A percentile compares a stretch with the other conserved stretches of the same genome.
Evolutionary conservation across 371 early-diverging fungal species (phyloP).

Genomic region (Mucor lusitanicus): DNA sequence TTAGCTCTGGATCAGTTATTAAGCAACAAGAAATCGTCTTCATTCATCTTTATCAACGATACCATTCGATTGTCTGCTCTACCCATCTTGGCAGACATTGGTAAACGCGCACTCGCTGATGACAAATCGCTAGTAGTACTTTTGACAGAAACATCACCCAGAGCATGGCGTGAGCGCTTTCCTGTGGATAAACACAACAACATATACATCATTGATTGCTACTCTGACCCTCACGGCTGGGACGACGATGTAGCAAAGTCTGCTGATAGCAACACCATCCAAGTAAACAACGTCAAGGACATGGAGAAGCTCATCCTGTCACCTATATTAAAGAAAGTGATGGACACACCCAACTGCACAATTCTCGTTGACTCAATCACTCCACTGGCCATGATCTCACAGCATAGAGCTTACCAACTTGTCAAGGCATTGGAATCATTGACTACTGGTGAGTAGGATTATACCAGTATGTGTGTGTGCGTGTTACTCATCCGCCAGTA

Average conservation of each 20-base stretch:
- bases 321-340: conserved; percentile 20
- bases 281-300: conserved; percentile 7
- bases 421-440: conserved; percentile 39
- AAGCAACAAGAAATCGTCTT: conserved; percentile 33
- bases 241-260: conserved; percentile 10
- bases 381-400: conserved; percentile 31
- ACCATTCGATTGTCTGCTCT: conserved; percentile 27
- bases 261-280: not conserved
- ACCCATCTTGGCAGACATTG: conserved; percentile 31
- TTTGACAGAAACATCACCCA: conserved; percentile 43
- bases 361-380: conserved; percentile 43
- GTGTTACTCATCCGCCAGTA: not conserved
- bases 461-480: no score
- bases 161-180: conserved; percentile 21
- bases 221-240: conserved; percentile 42
- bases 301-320: conserved; percentile 30
- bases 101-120: conserved; percentile 23
- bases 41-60: conserved; percentile 38
- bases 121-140: conserved; percentile 32
- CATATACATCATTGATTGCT: conserved; percentile 36
- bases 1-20: conserved; percentile 42
- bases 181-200: not conserved
- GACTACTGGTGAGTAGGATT: conserved; percentile 31
- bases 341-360: conserved; percentile 11
- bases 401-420: conserved; percentile 39